Percentiles rank a stretch among this genome's conserved stretches.
These are phyloP conservation scores for Epichloe sibirici DNA, from an alignment of 2,329 filamentous ascomycete genomes.

Conservation along the genomic window DNA sequence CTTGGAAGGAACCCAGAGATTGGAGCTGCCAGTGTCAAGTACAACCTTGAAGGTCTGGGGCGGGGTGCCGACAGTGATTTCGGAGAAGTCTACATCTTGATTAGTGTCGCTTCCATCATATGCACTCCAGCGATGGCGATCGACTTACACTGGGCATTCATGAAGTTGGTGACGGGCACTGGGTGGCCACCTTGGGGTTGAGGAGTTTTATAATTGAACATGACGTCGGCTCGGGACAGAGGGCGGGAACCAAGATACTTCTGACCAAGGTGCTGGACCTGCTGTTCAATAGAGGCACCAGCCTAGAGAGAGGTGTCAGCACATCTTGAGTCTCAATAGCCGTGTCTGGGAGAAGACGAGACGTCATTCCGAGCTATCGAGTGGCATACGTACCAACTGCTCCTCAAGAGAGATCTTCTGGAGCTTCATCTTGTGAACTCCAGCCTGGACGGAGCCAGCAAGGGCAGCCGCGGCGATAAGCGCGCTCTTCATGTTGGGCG, in stretches of 20 bases:
- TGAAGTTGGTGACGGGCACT: conserved; percentile 89
- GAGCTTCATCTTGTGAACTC: conserved; percentile 91
- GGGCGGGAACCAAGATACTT: conserved; percentile 85
- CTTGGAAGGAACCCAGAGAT: conserved; percentile 92
- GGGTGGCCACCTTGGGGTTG: conserved; percentile 58
- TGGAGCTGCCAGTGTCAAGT: conserved; percentile 95
- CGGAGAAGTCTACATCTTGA: conserved; percentile 67
- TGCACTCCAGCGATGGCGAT: not conserved
- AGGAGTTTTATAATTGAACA: conserved; percentile 66
- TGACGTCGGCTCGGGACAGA: conserved; percentile 55
- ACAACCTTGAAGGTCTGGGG: conserved; percentile 97
- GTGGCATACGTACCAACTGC: conserved; percentile 61
- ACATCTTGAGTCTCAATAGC: not conserved
- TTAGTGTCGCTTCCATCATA: not conserved
- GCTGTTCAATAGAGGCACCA: conserved; percentile 65
- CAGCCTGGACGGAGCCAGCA: conserved; percentile 72
- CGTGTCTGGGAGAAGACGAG: conserved; percentile 1
- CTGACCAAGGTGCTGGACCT: conserved; percentile 74
- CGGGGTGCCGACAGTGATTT: conserved; percentile 84
- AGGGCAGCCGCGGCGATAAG: conserved; percentile 69
- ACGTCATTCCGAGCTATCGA: not conserved
- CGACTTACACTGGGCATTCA: conserved; percentile 91
- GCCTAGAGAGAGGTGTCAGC: conserved; percentile 36
- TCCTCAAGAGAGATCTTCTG: conserved; percentile 90
- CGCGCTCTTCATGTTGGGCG: conserved; percentile 69